A percentile compares a stretch with the other conserved stretches of the same genome.
phyloP scores from a whole-genome alignment of 2,329 filamentous ascomycete species.

The Neocucurbitaria cava region DNA sequence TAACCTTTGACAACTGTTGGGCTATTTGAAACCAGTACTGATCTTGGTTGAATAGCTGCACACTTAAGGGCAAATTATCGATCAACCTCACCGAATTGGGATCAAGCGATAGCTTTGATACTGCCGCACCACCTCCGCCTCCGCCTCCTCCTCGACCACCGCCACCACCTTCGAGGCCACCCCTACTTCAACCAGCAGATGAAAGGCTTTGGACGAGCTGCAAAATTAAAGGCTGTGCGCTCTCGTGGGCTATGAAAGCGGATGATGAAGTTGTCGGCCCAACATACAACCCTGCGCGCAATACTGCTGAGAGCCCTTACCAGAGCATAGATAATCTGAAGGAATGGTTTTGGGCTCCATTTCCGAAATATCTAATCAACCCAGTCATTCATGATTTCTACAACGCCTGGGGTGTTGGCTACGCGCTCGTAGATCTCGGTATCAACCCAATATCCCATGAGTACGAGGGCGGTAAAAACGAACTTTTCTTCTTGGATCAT shows the following conservation, averaged over 20 bases:
- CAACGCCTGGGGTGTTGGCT: conserved; percentile 19
- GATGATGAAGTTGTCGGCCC: conserved; percentile 12
- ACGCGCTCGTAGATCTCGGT: conserved; percentile 17
- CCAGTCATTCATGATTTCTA: conserved; percentile 17
- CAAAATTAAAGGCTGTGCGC: conserved; percentile 18
- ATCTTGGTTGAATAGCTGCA: too few relatives aligned
- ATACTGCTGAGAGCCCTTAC: conserved; percentile 10
- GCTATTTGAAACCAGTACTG: too few relatives aligned
- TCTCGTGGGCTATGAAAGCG: conserved; percentile 18
- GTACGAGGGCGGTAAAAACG: conserved; percentile 20
- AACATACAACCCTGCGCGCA: conserved; percentile 10
- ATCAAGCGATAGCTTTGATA: background rate
- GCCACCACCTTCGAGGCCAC: conserved; percentile 6
- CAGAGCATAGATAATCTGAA: conserved; percentile 8
- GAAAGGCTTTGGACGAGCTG: conserved; percentile 16
- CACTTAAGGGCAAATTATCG: too few relatives aligned
- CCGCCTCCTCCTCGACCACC: conserved; percentile 10
- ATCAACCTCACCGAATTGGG: background rate
- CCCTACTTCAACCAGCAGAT: conserved; percentile 5
- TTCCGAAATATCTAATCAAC: background rate
- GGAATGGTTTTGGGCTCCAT: conserved; percentile 18
- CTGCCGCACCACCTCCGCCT: conserved; percentile 3
- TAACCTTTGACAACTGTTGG: too few relatives aligned
- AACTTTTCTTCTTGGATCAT: conserved; percentile 16
- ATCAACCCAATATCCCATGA: conserved; percentile 14